Base-by-base conservation (phyloP, 2,329 filamentous ascomycete species). In the Hymenoscyphus scutula region DNA sequence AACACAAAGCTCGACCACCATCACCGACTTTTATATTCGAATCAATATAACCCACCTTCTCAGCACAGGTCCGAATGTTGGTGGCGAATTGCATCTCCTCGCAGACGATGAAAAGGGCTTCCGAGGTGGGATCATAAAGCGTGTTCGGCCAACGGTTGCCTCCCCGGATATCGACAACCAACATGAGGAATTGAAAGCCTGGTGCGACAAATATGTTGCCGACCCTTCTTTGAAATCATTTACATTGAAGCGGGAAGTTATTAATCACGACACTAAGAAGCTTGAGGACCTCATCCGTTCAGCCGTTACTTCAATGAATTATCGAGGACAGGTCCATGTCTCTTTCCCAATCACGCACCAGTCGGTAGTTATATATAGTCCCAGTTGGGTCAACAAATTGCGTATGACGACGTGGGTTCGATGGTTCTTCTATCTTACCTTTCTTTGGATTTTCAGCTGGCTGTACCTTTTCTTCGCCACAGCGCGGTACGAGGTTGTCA, bases 391-490 rank as follows among this genome's bases (percentile, higher is more conserved):
- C 64, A 92, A 91, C 71, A 75, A 78, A 30, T 89, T 87, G 83
- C 84, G 90, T 0, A 77, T 86, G 56, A 86, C 80, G 0, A 73
- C 72, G 7, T 91, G 86, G 86, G 77, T 91, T 53, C 77, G 82
- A 53, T 84, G 84, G 79, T 53, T 90, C 13, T 90, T 87, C 76
- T 86, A 84, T 71, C 73, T 90, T 6, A 85, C 85, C 0, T 84
- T 91, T 64, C 74, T 89, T 10, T 89, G 89, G 81, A 71, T 92
- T 63, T 79, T 92, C 67, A 79, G 83, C 3, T 92, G 89, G 89
- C 89, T 89, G 0, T 82, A 84, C 61, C 79, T 92, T 10, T 87
- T 84, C 75, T 81, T 90, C 72, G 76, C 82, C 23, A 92, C 89
- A 1, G 85, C 84, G 71, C 80, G 83, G 56, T 92, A 87, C 76